phyloP scores from a whole-genome alignment of 345 rosid genomes.

The Heritiera littoralis region DNA sequence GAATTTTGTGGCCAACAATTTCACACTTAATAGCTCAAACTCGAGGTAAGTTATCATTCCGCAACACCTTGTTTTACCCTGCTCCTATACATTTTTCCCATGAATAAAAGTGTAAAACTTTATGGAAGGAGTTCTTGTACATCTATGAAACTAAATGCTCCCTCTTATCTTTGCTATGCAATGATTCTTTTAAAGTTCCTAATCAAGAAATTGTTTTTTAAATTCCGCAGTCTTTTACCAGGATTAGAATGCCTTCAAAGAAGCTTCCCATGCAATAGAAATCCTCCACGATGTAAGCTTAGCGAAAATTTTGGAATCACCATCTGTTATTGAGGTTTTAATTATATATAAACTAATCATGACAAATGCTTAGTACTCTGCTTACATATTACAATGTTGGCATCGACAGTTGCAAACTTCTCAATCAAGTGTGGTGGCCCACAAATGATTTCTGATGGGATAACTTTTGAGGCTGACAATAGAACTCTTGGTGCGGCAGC shows the following conservation, averaged over 20 bases:
- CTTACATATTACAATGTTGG: not conserved
- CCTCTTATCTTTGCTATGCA: not conserved
- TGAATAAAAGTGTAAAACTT: not conserved
- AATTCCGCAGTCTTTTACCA: conserved; percentile 21
- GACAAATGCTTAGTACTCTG: not conserved
- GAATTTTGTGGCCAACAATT: conserved; percentile 36
- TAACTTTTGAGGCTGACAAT: conserved; percentile 43
- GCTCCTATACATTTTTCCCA: not conserved
- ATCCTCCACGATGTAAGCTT: not conserved
- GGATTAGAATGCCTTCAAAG: conserved; percentile 7
- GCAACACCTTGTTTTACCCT: not conserved
- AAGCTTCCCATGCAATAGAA: not conserved
- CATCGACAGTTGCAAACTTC: conserved; percentile 33
- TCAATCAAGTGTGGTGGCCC: conserved; percentile 39
- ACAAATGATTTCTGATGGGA: conserved; percentile 29
- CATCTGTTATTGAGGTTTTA: not conserved
- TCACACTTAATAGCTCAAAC: conserved; percentile 23
- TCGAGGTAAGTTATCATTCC: conserved; percentile 18
- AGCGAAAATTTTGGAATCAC: not conserved
- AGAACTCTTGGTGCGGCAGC: not conserved
- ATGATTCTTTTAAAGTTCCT: not conserved
- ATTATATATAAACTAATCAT: not conserved
- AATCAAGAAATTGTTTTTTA: not conserved
- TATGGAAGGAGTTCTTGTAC: not conserved
- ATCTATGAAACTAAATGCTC: not conserved